A percentile compares a stretch with the other conserved stretches of the same genome.
These are phyloP conservation scores for Orbilia oligospora DNA, from an alignment of 2,329 filamentous ascomycete species.

Conservation along the genomic window DNA sequence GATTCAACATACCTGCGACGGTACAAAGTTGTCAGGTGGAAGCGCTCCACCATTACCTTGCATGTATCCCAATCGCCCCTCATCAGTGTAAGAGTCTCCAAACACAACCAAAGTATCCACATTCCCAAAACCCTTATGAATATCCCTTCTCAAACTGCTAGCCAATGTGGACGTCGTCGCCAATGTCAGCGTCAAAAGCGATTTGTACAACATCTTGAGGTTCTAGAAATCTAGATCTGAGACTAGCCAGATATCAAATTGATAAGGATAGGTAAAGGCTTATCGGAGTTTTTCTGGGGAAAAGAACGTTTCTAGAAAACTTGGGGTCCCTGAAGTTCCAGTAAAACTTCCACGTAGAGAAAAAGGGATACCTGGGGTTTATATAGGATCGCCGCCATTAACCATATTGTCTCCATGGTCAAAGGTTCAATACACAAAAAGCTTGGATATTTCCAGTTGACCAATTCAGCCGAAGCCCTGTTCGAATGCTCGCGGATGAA, in stretches of 20 bases:
- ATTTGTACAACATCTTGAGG: slow-evolving; percentile 54
- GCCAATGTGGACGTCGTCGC: slow-evolving; percentile 47
- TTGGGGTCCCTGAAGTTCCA: slow-evolving; percentile 31
- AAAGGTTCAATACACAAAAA: background rate
- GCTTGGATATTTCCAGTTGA: slow-evolving; percentile 2
- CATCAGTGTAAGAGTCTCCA: slow-evolving; percentile 75
- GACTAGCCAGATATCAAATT: background rate
- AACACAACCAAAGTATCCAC: slow-evolving; percentile 54
- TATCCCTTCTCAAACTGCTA: slow-evolving; percentile 45
- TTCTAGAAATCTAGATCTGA: background rate
- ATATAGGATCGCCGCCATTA: slow-evolving; percentile 46
- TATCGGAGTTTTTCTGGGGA: slow-evolving; percentile 7
- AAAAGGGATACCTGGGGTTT: slow-evolving; percentile 33
- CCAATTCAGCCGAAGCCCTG: slow-evolving; percentile 50
- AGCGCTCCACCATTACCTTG: slow-evolving; percentile 73
- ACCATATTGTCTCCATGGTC: slow-evolving; percentile 13
- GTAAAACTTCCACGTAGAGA: background rate
- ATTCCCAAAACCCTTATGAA: slow-evolving; percentile 56
- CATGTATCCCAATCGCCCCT: slow-evolving; percentile 77
- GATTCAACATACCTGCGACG: slow-evolving; percentile 46
- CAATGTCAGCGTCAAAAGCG: slow-evolving; percentile 48
- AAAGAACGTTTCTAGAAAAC: slow-evolving; percentile 27
- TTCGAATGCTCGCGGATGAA: slow-evolving; percentile 19
- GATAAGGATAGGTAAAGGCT: slow-evolving; percentile 2
- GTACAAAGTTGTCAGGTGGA: slow-evolving; percentile 71